phyloP scores from a whole-genome alignment of 306 rosid genomes.

The Cucumis melo region DNA sequence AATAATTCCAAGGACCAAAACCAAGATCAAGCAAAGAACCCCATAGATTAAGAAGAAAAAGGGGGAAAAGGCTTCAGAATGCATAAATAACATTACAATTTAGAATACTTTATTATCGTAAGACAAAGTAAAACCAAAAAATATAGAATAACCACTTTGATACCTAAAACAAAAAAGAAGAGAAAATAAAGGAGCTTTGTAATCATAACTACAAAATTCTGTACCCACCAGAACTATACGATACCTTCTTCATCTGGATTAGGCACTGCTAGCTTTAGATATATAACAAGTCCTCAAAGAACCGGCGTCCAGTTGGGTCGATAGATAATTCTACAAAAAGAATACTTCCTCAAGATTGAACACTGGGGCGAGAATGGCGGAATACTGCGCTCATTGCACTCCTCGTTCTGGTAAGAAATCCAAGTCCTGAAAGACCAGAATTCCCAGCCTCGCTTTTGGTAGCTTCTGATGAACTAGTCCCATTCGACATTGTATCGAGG shows the following conservation, averaged over 20 bases:
- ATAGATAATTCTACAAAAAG: background rate
- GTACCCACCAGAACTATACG: conserved; percentile 23
- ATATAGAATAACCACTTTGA: background rate
- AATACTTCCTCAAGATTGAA: background rate
- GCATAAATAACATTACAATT: background rate
- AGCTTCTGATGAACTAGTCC: conserved; percentile 10
- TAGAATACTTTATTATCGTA: background rate
- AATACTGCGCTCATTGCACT: conserved; percentile 50
- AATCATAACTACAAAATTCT: conserved; percentile 50
- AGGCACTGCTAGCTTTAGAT: conserved; percentile 21
- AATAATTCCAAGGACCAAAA: background rate
- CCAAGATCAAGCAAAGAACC: background rate
- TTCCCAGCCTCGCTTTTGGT: conserved; percentile 26
- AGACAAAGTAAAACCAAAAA: background rate
- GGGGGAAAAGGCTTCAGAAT: background rate
- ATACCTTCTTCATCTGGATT: conserved; percentile 15
- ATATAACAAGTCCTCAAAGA: background rate
- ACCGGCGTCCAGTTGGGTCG: background rate
- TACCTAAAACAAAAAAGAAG: background rate
- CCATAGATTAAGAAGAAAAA: background rate
- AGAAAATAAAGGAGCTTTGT: background rate
- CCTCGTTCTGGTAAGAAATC: conserved; percentile 41
- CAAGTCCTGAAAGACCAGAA: conserved; percentile 41
- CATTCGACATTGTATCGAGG: conserved; percentile 1
- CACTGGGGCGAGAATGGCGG: conserved; percentile 33